Conservation (phyloP, 176 grass and related monocot species). For the Bolboschoenus planiculmis region DNA sequence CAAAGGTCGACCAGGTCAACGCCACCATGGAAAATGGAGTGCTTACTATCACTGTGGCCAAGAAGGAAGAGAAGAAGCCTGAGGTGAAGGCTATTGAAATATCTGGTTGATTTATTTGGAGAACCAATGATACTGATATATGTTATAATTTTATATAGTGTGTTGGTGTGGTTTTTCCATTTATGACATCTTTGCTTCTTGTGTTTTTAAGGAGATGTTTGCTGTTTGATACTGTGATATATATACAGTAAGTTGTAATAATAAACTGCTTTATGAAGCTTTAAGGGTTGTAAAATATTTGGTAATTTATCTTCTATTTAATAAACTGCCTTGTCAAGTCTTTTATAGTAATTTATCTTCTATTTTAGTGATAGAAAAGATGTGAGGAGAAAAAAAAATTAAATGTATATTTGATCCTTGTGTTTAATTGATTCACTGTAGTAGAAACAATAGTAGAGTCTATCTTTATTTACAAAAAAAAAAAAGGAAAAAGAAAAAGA, state of each 20-base stretch:
- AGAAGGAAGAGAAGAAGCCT: conserved; percentile 30
- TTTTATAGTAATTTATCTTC: neutral
- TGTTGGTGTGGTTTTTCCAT: neutral
- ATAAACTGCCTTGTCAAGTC: too few relatives aligned
- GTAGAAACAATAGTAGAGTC: too few relatives aligned
- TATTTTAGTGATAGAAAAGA: neutral
- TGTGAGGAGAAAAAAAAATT: neutral
- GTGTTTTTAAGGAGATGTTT: neutral
- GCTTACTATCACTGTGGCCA: conserved; percentile 49
- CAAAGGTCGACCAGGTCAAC: conserved; percentile 32
- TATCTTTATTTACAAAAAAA: neutral
- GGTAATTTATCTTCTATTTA: neutral
- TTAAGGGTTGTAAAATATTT: neutral
- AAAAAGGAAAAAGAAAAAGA: neutral
- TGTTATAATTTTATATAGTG: neutral
- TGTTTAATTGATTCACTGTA: too few relatives aligned
- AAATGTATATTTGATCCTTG: neutral
- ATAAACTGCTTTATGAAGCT: neutral
- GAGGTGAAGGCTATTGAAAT: conserved; percentile 44
- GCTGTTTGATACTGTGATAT: neutral
- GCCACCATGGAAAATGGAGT: conserved; percentile 41
- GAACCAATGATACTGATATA: neutral
- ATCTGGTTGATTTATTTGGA: conserved; percentile 25
- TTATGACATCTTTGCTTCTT: neutral
- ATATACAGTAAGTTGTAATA: neutral